Conservation (phyloP, 352 stramenopile species). For the Globisporangium rhizosaccharum region DNA sequence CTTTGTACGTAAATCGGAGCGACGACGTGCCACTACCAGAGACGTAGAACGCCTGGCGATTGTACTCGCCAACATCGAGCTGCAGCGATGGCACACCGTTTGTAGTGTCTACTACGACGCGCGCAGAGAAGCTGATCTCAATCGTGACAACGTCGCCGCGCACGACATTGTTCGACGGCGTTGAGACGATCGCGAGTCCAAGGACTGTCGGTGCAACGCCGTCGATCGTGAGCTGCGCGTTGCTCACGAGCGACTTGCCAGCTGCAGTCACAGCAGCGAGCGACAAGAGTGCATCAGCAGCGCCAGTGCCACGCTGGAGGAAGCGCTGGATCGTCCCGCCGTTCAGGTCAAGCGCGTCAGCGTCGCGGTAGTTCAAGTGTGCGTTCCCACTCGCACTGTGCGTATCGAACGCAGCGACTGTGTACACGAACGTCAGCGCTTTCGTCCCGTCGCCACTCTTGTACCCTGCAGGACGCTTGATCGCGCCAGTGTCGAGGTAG, state of each 20-base stretch:
- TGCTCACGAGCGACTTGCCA: slow-evolving; percentile 38
- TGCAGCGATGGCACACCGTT: slow-evolving; percentile 50
- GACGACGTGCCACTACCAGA: slow-evolving; percentile 44
- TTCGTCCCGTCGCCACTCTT: slow-evolving; percentile 53
- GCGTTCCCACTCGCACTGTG: slow-evolving; percentile 31
- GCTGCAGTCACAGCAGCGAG: slow-evolving; percentile 28
- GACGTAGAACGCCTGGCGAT: slow-evolving; percentile 57
- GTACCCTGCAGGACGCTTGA: slow-evolving; percentile 68
- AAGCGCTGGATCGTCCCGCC: slow-evolving; percentile 52
- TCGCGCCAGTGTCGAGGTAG: slow-evolving; percentile 62
- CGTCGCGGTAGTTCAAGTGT: slow-evolving; percentile 65
- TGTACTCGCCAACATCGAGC: slow-evolving; percentile 50
- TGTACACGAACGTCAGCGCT: slow-evolving; percentile 69
- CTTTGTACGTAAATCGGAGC: slow-evolving; percentile 61
- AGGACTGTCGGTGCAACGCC: slow-evolving; percentile 39
- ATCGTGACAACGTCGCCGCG: slow-evolving; percentile 43
- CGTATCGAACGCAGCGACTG: slow-evolving; percentile 52
- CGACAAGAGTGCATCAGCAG: slow-evolving; percentile 26
- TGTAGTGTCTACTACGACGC: slow-evolving; percentile 48
- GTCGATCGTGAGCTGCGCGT: slow-evolving; percentile 50
- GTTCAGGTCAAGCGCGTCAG: slow-evolving; percentile 57
- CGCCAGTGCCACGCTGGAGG: slow-evolving; percentile 17
- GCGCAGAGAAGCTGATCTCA: slow-evolving; percentile 56
- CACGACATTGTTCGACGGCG: slow-evolving; percentile 31
- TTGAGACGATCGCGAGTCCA: slow-evolving; percentile 29